A percentile compares a stretch with the other conserved stretches of the same genome.
phyloP scores from a whole-genome alignment of 805 yeast species.

The Candida quercuum region DNA sequence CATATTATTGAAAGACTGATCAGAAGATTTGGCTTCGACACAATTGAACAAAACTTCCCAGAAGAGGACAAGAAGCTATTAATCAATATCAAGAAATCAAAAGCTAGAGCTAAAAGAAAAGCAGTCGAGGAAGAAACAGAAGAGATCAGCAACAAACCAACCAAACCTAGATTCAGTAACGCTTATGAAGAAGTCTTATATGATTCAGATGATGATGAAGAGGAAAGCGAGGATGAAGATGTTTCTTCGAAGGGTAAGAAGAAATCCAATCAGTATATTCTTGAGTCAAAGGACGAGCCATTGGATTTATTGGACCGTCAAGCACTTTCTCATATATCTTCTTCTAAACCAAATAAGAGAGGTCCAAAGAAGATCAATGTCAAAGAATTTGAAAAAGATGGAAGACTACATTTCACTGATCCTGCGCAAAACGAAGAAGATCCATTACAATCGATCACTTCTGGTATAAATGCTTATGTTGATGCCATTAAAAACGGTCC shows the following conservation, averaged over 20 bases:
- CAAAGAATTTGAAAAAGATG: constrained; percentile 39
- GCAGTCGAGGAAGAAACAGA: constrained; percentile 39
- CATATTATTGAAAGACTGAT: constrained; percentile 89
- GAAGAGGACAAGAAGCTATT: constrained; percentile 83
- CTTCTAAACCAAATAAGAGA: constrained; percentile 68
- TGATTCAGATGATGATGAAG: constrained; percentile 60
- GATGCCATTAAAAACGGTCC: constrained; percentile 95
- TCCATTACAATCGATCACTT: constrained; percentile 38
- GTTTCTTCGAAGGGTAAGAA: constrained; percentile 23
- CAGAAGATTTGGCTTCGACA: constrained; percentile 86
- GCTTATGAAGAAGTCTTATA: constrained; percentile 92
- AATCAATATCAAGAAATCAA: constrained; percentile 78
- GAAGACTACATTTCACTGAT: constrained; percentile 64
- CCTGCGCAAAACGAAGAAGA: constrained; percentile 36
- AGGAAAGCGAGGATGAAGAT: constrained; percentile 30
- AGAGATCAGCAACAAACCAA: constrained; percentile 19
- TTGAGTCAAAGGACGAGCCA: constrained; percentile 74
- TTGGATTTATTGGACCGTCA: constrained; percentile 83
- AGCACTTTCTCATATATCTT: constrained; percentile 82
- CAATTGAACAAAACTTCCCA: constrained; percentile 79
- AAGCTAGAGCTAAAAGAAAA: constrained; percentile 79
- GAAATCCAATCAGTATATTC: constrained; percentile 56
- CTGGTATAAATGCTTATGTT: constrained; percentile 84
- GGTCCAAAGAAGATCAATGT: constrained; percentile 35
- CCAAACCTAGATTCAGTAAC: constrained; percentile 57